Conservation (phyloP, 2,329 filamentous ascomycete genomes). For the Malbranchea zuffiana region DNA sequence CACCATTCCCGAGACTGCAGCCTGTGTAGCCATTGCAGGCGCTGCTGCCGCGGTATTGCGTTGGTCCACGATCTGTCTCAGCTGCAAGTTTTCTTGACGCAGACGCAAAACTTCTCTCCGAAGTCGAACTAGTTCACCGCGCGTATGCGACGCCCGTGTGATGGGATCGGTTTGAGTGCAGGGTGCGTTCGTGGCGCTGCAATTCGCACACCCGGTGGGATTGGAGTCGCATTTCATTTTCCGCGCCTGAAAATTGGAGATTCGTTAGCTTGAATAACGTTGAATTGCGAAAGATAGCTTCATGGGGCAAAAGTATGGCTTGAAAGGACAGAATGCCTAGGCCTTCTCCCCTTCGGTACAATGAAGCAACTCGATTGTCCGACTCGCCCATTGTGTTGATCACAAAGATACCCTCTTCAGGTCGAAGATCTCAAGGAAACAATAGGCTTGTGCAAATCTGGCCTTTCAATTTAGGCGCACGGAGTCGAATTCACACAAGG, state of each 20-base stretch:
- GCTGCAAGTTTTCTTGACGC: constrained; percentile 10
- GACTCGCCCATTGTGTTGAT: no score
- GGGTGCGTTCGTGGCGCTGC: constrained; percentile 5
- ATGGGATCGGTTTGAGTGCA: constrained; percentile 21
- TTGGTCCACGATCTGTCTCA: no score
- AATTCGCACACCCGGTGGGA: constrained; percentile 16
- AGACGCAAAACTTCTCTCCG: constrained; percentile 9
- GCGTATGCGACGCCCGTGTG: constrained; percentile 15
- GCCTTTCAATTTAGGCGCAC: no score
- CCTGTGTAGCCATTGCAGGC: background rate
- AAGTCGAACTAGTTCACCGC: constrained; percentile 16
- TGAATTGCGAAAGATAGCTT: background rate
- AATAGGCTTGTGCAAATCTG: no score
- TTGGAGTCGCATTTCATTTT: constrained; percentile 21
- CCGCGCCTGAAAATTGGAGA: constrained; percentile 11
- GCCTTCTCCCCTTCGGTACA: background rate
- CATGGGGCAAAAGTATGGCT: background rate
- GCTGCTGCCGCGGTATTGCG: no score
- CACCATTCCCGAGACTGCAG: background rate
- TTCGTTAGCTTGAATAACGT: constrained; percentile 1
- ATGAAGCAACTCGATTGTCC: no score
- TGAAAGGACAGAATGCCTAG: background rate
- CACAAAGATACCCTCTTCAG: no score
- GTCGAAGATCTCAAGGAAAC: no score
- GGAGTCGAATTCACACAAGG: no score